Percentiles rank a stretch among this genome's conserved stretches.
phyloP scores from a whole-genome alignment of 2,329 filamentous ascomycete genomes.

The Allantophomopsis cytisporea region DNA sequence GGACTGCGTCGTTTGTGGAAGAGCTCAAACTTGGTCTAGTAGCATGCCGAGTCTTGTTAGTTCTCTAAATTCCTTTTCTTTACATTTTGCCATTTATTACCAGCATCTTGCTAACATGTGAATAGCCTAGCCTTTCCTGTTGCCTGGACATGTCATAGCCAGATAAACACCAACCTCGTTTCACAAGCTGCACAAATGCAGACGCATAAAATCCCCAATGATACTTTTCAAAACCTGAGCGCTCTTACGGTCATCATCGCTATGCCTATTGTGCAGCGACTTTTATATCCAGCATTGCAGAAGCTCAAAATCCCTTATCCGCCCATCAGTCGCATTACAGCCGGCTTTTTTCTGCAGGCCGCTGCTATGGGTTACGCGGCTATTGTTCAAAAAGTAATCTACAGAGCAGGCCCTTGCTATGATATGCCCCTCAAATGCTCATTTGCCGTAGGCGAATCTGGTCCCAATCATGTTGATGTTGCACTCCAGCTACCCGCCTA shows the following conservation, averaged over 20 bases:
- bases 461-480: constrained; percentile 23
- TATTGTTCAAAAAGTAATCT: constrained; percentile 14
- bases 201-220: constrained; percentile 38
- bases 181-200: constrained; percentile 44
- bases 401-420: constrained; percentile 12
- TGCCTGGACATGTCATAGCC: constrained; percentile 47
- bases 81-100: no score
- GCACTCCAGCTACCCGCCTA: constrained; percentile 33
- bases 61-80: no score
- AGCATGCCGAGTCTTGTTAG: no score
- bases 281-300: constrained; percentile 44
- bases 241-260: constrained; percentile 44
- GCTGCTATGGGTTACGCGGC: constrained; percentile 23
- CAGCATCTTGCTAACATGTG: no score
- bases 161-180: constrained; percentile 53
- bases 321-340: constrained; percentile 39
- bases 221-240: constrained; percentile 45
- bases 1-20: no score
- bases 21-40: no score
- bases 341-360: constrained; percentile 32
- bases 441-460: not conserved
- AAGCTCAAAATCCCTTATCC: constrained; percentile 39
- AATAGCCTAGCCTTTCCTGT: constrained; percentile 50
- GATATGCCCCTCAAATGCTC: not conserved
- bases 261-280: constrained; percentile 33